Evolutionary conservation across 2,329 filamentous ascomycete species (phyloP), one percentile per base, ranked within the genome.

Genomic region (Fusarium concolor): DNA sequence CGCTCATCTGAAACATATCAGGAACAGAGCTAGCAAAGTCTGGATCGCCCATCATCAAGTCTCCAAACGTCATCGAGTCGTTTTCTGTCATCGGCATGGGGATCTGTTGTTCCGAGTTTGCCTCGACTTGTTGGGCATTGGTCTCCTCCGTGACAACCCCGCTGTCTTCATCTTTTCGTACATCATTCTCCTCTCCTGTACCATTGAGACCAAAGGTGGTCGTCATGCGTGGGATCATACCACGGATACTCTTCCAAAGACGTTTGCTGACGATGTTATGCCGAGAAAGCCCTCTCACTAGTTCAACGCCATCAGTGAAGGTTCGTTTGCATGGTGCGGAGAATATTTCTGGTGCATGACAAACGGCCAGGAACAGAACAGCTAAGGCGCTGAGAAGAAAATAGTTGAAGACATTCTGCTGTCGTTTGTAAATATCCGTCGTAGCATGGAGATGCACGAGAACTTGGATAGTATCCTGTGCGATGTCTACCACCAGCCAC

Each of bases 271-370:
- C 75, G 0, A 67, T 67, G n/a, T 74, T 78, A 26, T 79, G 66
- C 0, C 74, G 68, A 1, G 78, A 79, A 20, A 80, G 73, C 1
- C 72, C 73, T 14, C 73, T 68, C 2, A 81, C 72, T 0, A 80
- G 70, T 2, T 77, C 73, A 4, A 78, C 72, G 0, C 76, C 78
- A 0, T 77, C 74, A 5, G 72, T 57, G 26, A 80, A 80, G 5
- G 64, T 76, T 33, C 75, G 73, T 6, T 76, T 71, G 51, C 77
- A 79, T 0, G 71, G 70, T 10, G 77, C 78, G 4, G 80, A 78
- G 49, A 84, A 85, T 4, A 74, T 74, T 3, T 75, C 73, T 0
- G 83, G 82, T 0, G 79, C 81, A 63, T 84, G 81, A 5, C 82
- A 77, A 0, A 84, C 81, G 1, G 82, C 83, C 2, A 73, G 10